Conservation (phyloP, 2,329 filamentous ascomycete species). For the Aspergillus sojae region DNA sequence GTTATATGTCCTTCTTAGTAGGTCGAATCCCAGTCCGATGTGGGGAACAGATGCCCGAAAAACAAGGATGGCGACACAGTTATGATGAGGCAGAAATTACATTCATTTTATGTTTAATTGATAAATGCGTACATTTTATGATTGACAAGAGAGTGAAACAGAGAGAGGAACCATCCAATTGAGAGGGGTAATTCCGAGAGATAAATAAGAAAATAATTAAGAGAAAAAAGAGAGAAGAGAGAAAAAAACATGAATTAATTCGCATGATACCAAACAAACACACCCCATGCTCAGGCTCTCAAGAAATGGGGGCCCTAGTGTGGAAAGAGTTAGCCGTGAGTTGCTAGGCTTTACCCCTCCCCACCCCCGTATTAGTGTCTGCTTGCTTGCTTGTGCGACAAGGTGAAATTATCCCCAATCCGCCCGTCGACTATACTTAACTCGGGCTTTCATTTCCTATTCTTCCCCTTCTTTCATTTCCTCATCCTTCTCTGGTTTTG, state of each 20-base stretch:
- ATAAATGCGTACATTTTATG: neutral
- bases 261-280: neutral
- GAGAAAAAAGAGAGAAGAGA: neutral
- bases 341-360: constrained; percentile 22
- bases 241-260: neutral
- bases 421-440: constrained; percentile 12
- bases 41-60: constrained; percentile 13
- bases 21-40: neutral
- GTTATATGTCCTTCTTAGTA: neutral
- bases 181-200: neutral
- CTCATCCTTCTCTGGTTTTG: constrained; percentile 7
- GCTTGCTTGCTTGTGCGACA: constrained; percentile 9
- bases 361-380: constrained; percentile 21
- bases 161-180: neutral
- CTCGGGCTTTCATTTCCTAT: constrained; percentile 8
- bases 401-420: neutral
- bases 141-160: neutral
- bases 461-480: constrained; percentile 5
- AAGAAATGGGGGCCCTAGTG: constrained; percentile 1
- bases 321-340: constrained; percentile 4
- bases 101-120: neutral
- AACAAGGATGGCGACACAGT: constrained; percentile 8
- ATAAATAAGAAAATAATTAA: neutral
- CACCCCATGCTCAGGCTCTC: neutral
- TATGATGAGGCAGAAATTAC: neutral